Evolutionary conservation across 2,329 filamentous ascomycete genomes (phyloP).

Genomic region (Akanthomyces lecanii): DNA sequence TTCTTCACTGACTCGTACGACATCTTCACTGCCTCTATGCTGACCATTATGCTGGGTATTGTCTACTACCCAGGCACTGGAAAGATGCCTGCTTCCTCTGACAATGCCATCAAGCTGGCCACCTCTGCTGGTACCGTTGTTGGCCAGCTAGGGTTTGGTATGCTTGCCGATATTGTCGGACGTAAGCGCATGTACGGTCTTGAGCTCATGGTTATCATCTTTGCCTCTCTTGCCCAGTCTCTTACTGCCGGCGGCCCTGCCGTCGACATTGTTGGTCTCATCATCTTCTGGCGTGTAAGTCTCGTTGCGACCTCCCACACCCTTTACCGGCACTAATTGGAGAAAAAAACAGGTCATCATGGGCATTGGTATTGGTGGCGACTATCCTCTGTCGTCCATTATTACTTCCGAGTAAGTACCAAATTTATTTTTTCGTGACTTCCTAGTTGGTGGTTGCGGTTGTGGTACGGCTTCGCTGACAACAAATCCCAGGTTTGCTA

Average conservation of each 20-base stretch:
- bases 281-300: constrained; percentile 69
- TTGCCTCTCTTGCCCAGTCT: constrained; percentile 69
- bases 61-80: constrained; percentile 63
- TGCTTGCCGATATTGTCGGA: constrained; percentile 71
- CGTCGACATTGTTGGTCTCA: constrained; percentile 59
- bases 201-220: constrained; percentile 76
- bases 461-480: no score
- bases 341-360: constrained; percentile 51
- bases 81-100: constrained; percentile 60
- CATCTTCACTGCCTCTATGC: constrained; percentile 72
- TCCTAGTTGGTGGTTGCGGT: no score
- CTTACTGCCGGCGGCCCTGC: constrained; percentile 60
- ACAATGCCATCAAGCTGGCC: constrained; percentile 81
- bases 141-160: constrained; percentile 76
- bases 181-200: constrained; percentile 70
- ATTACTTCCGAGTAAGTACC: constrained; percentile 70
- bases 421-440: background rate
- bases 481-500: constrained; percentile 50
- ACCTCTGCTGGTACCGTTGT: constrained; percentile 81
- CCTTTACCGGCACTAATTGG: background rate
- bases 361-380: constrained; percentile 44
- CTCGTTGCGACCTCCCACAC: background rate
- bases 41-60: constrained; percentile 72
- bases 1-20: constrained; percentile 88
- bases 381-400: constrained; percentile 77